Evolutionary conservation across 768 basidiomycete species (phyloP), one percentile per base, ranked within the genome.

Genomic region (Termitomyces sp.): DNA sequence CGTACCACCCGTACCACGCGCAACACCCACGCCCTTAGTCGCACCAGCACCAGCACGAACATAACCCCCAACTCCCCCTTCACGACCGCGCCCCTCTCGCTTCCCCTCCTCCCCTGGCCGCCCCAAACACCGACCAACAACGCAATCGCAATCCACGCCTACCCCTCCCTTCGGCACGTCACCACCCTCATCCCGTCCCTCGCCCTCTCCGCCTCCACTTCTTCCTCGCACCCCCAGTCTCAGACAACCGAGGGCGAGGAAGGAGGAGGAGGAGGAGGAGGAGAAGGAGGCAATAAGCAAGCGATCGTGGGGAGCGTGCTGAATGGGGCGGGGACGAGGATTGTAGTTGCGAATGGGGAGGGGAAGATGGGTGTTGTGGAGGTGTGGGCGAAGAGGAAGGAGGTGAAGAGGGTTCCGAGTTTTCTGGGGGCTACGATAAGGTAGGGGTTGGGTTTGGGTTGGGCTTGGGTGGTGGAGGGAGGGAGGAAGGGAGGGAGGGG

Each of bases 251-350:
- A 18, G 8, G 24, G 12, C n/a, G n/a, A n/a, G n/a, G n/a, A n/a
- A n/a, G 3, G 22, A n/a, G 39, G 39, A 7, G 3, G 39, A 18
- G 11, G 39, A 12, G 39, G 54, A 42, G n/a, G n/a, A n/a, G 54
- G 22, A 6, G 39, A 39, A 6, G 91, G 94, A 66, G 92, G 75
- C 59, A 70, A 70, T 8, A 63, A 64, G 15, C 60, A 85, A 42
- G 81, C 85, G n/a, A 78, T 92, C 39, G 80, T 81, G 16, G 84
- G 84, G 46, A 83, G 85, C 60, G 75, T 90, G 3, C 64, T 79
- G 72, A 85, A 75, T 77, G 82, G 65, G 69, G 84, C 71, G 73
- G 88, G 71, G 69, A 84, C 73, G 55, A 77, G 74, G 58, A 75
- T 86, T 18, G 80, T 89, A 5, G 76, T 86, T 49, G 86, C 85